phyloP scores from a whole-genome alignment of 306 rosid species.

The Citrullus amarus region DNA sequence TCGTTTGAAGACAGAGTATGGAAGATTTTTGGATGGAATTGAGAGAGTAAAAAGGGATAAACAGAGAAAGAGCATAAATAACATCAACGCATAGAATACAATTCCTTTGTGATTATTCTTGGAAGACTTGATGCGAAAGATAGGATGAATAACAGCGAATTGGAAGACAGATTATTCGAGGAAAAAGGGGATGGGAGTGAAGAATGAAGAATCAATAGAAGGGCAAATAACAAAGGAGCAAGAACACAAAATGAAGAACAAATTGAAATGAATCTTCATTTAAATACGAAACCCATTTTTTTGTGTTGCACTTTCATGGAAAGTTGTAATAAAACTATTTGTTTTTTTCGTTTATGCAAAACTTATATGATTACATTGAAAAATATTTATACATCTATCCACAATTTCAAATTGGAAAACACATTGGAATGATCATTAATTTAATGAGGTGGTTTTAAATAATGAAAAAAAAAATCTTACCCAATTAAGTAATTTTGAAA shows the following conservation, averaged over 20 bases:
- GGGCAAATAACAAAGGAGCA: background rate
- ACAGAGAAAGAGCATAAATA: background rate
- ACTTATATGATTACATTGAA: background rate
- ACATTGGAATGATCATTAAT: background rate
- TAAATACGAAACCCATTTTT: background rate
- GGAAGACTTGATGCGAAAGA: constrained; percentile 4
- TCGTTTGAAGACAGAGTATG: background rate
- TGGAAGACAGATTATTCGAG: background rate
- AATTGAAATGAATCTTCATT: background rate
- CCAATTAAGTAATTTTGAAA: no score
- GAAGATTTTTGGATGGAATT: background rate
- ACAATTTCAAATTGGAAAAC: background rate
- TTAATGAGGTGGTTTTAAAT: background rate
- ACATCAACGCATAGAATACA: background rate
- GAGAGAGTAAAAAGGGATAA: background rate
- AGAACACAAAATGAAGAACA: background rate
- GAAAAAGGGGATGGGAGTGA: background rate
- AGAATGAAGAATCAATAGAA: background rate
- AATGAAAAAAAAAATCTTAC: background rate
- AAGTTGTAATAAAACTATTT: background rate
- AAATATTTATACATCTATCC: background rate
- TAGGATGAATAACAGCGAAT: background rate
- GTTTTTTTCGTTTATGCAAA: background rate
- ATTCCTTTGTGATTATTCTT: constrained; percentile 1
- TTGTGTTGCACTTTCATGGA: background rate